phyloP scores from a whole-genome alignment of 2,329 filamentous ascomycete species.

The Fusarium tanahbumbuense region DNA sequence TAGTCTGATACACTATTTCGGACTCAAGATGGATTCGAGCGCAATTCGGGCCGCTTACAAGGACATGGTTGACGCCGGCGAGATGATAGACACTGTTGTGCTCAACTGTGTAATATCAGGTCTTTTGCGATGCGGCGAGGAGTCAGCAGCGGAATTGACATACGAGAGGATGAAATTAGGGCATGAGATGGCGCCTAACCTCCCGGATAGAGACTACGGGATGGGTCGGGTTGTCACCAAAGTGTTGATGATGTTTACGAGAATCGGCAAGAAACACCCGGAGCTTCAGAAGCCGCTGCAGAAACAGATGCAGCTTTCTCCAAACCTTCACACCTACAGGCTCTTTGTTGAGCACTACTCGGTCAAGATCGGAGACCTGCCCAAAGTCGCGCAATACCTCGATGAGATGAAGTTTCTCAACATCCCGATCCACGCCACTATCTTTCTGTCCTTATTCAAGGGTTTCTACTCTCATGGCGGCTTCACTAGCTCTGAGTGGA shows the following conservation, averaged over 20 bases:
- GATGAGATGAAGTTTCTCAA: conserved; percentile 81
- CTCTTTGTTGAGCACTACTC: conserved; percentile 83
- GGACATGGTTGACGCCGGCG: conserved; percentile 84
- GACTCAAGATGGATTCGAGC: conserved; percentile 77
- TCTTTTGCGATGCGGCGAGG: conserved; percentile 80
- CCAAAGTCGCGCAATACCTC: conserved; percentile 76
- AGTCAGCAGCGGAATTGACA: conserved; percentile 79
- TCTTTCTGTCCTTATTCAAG: conserved; percentile 85
- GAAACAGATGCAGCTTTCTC: conserved; percentile 72
- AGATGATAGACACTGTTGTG: conserved; percentile 87
- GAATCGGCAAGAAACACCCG: conserved; percentile 65
- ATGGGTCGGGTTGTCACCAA: conserved; percentile 63
- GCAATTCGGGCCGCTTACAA: conserved; percentile 82
- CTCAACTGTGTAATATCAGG: conserved; percentile 88
- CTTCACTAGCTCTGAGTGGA: conserved; percentile 75
- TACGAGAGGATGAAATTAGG: conserved; percentile 85
- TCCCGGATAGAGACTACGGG: conserved; percentile 60
- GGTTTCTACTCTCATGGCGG: conserved; percentile 83
- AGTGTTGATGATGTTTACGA: conserved; percentile 68
- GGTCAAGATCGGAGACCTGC: conserved; percentile 74
- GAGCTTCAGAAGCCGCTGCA: conserved; percentile 68
- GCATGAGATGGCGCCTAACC: conserved; percentile 54
- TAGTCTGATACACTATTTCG: conserved; percentile 85
- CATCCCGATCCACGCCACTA: conserved; percentile 76
- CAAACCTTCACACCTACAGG: conserved; percentile 82